Percentiles rank a stretch among this genome's conserved stretches.
Conservation (phyloP, 148 eudicot species). For the Fallopia convolvulus region DNA sequence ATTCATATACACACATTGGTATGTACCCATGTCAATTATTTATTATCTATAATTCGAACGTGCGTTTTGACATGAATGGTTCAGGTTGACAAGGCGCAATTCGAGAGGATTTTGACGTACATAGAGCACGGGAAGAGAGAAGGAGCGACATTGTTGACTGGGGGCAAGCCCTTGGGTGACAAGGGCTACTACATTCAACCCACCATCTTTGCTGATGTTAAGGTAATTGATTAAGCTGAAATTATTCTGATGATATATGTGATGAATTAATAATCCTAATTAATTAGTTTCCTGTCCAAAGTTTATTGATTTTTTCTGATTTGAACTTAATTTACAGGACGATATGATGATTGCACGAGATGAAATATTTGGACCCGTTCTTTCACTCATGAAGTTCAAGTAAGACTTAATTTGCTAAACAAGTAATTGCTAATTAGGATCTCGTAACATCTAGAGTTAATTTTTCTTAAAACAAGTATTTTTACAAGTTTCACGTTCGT, state of each 20-base stretch:
- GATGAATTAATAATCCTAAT: background rate
- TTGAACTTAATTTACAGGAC: conserved; percentile 12
- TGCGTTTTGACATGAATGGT: background rate
- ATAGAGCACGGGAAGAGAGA: conserved; percentile 26
- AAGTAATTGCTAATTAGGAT: background rate
- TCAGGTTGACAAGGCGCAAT: conserved; percentile 25
- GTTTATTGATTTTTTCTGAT: background rate
- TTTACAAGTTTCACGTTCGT: no score
- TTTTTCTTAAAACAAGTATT: no score
- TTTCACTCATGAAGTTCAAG: conserved; percentile 21
- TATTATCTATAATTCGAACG: background rate
- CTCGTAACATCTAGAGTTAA: background rate
- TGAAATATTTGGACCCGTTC: conserved; percentile 22
- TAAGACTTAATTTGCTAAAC: background rate
- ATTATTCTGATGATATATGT: background rate
- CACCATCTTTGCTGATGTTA: conserved; percentile 26
- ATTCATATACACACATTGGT: no score
- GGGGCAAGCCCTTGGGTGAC: conserved; percentile 19
- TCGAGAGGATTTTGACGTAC: conserved; percentile 24
- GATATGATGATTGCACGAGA: conserved; percentile 28
- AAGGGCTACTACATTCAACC: conserved; percentile 33
- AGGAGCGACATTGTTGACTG: conserved; percentile 28
- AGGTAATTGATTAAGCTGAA: background rate
- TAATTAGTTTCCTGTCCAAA: no score
- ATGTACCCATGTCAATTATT: background rate